phyloP scores from a whole-genome alignment of 495 filamentous ascomycete species.

The Entonaema liquescens region DNA sequence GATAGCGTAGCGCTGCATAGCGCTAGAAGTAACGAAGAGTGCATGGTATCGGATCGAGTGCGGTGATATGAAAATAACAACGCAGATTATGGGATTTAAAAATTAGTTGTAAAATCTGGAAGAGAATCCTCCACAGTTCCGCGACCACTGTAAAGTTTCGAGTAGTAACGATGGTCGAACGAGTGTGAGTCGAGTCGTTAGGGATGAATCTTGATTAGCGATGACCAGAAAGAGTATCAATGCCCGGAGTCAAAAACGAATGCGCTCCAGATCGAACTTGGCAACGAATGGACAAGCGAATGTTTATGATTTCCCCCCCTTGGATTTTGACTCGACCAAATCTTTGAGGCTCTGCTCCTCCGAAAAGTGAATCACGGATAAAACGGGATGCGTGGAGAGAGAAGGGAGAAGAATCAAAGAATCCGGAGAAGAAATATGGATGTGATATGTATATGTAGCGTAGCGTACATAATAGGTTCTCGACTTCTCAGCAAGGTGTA shows the following conservation, averaged over 20 bases:
- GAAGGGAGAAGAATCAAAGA: constrained; percentile 23
- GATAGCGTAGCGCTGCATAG: constrained; percentile 49
- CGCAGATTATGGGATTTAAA: background rate
- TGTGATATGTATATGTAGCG: background rate
- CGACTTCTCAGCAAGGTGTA: background rate
- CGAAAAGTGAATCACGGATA: constrained; percentile 9
- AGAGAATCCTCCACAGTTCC: background rate
- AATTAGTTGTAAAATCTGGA: background rate
- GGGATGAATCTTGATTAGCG: constrained; percentile 17
- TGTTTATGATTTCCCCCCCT: constrained; percentile 20
- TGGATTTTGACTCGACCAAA: constrained; percentile 19
- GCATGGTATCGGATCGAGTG: constrained; percentile 44
- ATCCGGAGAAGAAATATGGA: constrained; percentile 30
- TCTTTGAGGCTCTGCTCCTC: constrained; percentile 13
- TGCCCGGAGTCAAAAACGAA: constrained; percentile 33
- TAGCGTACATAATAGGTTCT: background rate
- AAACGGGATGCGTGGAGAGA: constrained; percentile 11
- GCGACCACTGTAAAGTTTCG: constrained; percentile 4
- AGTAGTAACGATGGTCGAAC: constrained; percentile 21
- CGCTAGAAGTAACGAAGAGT: constrained; percentile 43
- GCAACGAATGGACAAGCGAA: constrained; percentile 35
- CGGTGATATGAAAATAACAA: constrained; percentile 10
- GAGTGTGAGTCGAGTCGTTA: constrained; percentile 27
- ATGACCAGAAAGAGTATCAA: constrained; percentile 17
- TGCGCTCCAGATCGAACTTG: constrained; percentile 16